Evolutionary conservation across 768 basidiomycete species (phyloP).

Genomic region (Agaricus sinodeliciosus): DNA sequence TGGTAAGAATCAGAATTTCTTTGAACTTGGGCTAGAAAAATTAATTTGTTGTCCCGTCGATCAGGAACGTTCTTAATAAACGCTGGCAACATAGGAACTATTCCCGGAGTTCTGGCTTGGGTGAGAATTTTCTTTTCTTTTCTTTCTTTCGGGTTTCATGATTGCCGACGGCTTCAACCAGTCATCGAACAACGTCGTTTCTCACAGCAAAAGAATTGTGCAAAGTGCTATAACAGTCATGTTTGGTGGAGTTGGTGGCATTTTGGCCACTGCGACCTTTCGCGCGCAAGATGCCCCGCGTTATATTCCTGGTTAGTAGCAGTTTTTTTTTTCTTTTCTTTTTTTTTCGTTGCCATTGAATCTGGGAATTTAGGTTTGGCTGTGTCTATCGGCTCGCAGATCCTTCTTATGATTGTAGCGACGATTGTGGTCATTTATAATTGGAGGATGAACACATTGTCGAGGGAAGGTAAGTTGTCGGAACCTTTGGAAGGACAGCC

Average conservation of each 20-base stretch:
- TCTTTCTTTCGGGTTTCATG: no score
- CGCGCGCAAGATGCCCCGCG: slow-evolving; percentile 35
- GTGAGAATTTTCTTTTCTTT: background rate
- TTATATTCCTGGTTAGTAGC: slow-evolving; percentile 36
- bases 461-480: slow-evolving; percentile 25
- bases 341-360: background rate
- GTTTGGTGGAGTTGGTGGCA: slow-evolving; percentile 36
- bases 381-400: slow-evolving; percentile 34
- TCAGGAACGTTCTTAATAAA: slow-evolving; percentile 38
- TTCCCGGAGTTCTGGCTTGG: slow-evolving; percentile 38
- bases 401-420: slow-evolving; percentile 28
- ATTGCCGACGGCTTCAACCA: slow-evolving; percentile 7
- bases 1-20: slow-evolving; percentile 20
- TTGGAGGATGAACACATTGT: slow-evolving; percentile 27
- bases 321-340: background rate
- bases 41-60: background rate
- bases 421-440: slow-evolving; percentile 29
- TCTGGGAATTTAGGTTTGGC: slow-evolving; percentile 24
- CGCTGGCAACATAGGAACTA: slow-evolving; percentile 34
- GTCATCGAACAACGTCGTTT: slow-evolving; percentile 41
- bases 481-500: slow-evolving; percentile 28
- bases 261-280: slow-evolving; percentile 36
- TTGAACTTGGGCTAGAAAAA: background rate
- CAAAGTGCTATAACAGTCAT: slow-evolving; percentile 34
- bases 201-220: slow-evolving; percentile 37